phyloP scores from a whole-genome alignment of 106 monocot species.

The Apostasia shenzhenica region DNA sequence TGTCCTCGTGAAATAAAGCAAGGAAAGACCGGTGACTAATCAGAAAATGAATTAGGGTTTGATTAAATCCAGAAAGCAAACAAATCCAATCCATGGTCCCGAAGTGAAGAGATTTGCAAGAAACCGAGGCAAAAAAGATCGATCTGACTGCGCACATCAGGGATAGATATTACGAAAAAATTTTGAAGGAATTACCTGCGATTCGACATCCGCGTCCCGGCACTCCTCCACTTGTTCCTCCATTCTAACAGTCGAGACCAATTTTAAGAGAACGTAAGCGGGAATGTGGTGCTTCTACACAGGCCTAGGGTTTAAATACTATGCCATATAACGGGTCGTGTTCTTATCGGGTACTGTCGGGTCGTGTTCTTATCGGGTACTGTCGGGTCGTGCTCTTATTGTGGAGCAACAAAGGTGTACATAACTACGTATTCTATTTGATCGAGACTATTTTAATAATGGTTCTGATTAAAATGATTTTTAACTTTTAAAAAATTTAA shows the following conservation, averaged over 20 bases:
- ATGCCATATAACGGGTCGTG: too few species aligned
- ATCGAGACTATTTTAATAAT: too few species aligned
- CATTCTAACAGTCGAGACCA: neutral
- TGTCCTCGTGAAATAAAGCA: neutral
- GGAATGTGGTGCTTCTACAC: neutral
- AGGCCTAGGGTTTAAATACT: too few species aligned
- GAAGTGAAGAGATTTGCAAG: neutral
- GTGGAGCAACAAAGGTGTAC: too few species aligned
- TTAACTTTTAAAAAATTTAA: too few species aligned
- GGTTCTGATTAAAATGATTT: too few species aligned
- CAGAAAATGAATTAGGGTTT: neutral
- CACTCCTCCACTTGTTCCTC: constrained; percentile 31
- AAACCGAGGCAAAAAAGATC: neutral
- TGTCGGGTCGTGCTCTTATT: too few species aligned
- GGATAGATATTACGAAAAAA: neutral
- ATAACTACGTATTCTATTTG: too few species aligned
- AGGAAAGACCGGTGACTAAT: neutral
- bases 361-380: too few species aligned
- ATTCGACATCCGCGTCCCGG: constrained; percentile 36
- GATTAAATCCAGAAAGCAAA: neutral
- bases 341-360: too few species aligned
- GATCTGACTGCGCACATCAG: neutral
- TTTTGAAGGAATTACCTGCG: constrained; percentile 22
- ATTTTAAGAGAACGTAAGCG: neutral
- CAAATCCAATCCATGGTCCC: neutral